phyloP scores from a whole-genome alignment of 305 asterid species.

The Rubia balearica region DNA sequence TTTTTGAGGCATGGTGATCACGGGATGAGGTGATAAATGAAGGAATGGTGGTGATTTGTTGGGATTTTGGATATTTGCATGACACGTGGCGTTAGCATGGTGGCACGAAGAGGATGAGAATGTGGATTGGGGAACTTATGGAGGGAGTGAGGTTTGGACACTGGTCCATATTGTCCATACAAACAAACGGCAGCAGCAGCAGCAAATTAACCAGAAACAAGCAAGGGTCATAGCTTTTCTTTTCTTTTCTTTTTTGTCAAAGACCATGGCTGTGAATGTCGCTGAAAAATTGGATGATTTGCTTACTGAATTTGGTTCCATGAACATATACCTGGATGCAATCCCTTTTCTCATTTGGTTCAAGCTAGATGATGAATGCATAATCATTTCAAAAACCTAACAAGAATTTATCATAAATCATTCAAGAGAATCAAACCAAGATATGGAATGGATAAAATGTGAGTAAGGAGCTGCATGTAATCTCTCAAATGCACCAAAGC shows the following conservation, averaged over 20 bases:
- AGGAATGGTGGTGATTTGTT: conserved; percentile 32
- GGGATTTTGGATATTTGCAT: conserved; percentile 34
- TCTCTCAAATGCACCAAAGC: background rate
- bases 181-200: background rate
- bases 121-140: conserved; percentile 18
- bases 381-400: no score
- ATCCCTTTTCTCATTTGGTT: background rate
- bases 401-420: background rate
- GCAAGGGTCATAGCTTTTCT: background rate
- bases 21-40: conserved; percentile 27
- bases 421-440: background rate
- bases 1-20: conserved; percentile 14
- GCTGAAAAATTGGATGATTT: background rate
- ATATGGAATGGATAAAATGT: background rate
- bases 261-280: background rate
- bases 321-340: background rate
- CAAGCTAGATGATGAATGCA: background rate
- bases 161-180: conserved; percentile 1
- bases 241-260: no score
- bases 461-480: background rate
- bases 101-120: conserved; percentile 31
- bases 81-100: conserved; percentile 31
- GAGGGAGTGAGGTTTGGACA: conserved; percentile 13
- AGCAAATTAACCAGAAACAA: background rate
- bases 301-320: background rate